phyloP scores from a whole-genome alignment of 352 stramenopile species.

The Phytopythium vexans region DNA sequence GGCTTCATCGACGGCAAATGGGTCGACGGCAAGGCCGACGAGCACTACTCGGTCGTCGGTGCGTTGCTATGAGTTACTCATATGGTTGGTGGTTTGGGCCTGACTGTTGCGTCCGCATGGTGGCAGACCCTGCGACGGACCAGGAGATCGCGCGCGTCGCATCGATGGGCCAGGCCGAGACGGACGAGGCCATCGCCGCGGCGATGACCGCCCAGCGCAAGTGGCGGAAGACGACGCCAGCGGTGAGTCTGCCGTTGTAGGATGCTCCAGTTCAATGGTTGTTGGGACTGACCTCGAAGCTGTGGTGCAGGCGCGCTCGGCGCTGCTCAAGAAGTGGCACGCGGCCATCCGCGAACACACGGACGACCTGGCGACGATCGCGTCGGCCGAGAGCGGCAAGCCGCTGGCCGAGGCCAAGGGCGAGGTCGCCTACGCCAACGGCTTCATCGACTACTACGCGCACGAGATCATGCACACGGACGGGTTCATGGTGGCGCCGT shows the following conservation, averaged over 20 bases:
- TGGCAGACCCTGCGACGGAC: constrained; percentile 70
- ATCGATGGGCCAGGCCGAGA: constrained; percentile 67
- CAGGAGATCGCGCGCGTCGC: constrained; percentile 66
- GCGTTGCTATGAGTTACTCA: no score
- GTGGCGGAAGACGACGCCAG: constrained; percentile 71
- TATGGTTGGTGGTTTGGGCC: no score
- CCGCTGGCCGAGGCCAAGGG: constrained; percentile 91
- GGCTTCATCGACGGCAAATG: constrained; percentile 80
- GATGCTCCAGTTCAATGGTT: not conserved
- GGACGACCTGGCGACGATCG: constrained; percentile 89
- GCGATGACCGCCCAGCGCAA: constrained; percentile 58
- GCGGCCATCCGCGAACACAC: constrained; percentile 63
- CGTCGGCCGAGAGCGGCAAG: constrained; percentile 97
- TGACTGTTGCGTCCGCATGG: not conserved
- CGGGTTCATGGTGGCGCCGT: constrained; percentile 77
- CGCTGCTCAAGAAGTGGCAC: constrained; percentile 81
- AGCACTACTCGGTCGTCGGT: constrained; percentile 64
- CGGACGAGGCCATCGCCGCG: constrained; percentile 64
- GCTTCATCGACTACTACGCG: constrained; percentile 97
- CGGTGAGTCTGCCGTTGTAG: constrained; percentile 13
- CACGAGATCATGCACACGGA: constrained; percentile 91
- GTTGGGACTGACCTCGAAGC: not conserved
- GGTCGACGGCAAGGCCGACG: constrained; percentile 54
- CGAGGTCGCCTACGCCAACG: constrained; percentile 93
- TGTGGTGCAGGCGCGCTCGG: constrained; percentile 32